These are phyloP conservation scores for Penicillium crystallinum DNA, from an alignment of 495 filamentous ascomycete genomes.

Conservation along the genomic window DNA sequence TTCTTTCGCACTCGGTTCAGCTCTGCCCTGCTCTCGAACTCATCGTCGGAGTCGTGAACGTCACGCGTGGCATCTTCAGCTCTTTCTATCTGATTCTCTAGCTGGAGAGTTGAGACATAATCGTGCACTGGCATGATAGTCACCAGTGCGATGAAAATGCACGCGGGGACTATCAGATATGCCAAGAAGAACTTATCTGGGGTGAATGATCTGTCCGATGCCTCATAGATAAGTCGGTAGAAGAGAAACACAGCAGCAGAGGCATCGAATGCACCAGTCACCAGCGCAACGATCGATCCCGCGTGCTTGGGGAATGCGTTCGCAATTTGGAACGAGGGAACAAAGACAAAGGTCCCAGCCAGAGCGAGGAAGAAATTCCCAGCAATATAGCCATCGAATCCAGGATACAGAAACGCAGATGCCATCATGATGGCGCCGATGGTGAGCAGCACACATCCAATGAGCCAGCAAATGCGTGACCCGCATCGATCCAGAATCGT, in stretches of 20 bases:
- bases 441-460: slow-evolving; percentile 50
- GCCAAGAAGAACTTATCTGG: slow-evolving; percentile 60
- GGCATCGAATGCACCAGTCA: slow-evolving; percentile 70
- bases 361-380: slow-evolving; percentile 62
- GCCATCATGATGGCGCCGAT: slow-evolving; percentile 55
- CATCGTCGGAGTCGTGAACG: slow-evolving; percentile 60
- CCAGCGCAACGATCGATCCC: slow-evolving; percentile 59
- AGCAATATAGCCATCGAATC: slow-evolving; percentile 57
- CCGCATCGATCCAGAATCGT: slow-evolving; percentile 61
- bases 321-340: slow-evolving; percentile 64
- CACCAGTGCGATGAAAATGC: slow-evolving; percentile 51
- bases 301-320: slow-evolving; percentile 65
- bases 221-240: slow-evolving; percentile 57
- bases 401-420: slow-evolving; percentile 47
- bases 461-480: slow-evolving; percentile 54
- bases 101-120: slow-evolving; percentile 55
- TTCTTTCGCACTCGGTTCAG: slow-evolving; percentile 50
- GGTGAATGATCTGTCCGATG: slow-evolving; percentile 42
- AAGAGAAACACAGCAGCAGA: slow-evolving; percentile 63
- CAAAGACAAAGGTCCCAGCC: slow-evolving; percentile 65
- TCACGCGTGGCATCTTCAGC: slow-evolving; percentile 38
- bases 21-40: slow-evolving; percentile 39
- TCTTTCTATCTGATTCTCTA: slow-evolving; percentile 59
- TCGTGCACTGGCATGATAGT: slow-evolving; percentile 58
- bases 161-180: slow-evolving; percentile 55